Base-by-base conservation (phyloP, 179 eudicot genomes). In the Monotropa hypopitys region DNA sequence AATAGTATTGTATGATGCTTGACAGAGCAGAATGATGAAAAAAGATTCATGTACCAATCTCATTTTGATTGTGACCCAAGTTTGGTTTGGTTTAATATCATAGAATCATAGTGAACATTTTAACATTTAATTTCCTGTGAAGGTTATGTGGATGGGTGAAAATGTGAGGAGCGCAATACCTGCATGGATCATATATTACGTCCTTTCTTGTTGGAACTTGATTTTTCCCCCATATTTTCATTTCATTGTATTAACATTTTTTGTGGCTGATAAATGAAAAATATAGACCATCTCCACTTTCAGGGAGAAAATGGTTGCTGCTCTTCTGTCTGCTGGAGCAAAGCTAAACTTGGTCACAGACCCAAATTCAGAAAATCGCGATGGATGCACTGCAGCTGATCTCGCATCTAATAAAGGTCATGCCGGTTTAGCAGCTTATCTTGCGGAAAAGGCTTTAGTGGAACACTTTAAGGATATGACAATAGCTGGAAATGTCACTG, bases 301-400 rank as follows among this genome's bases (percentile, higher is more conserved):
- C 91, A 94, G 97, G 90, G 93, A 89, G 83, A 86, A 88, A 79
- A 94, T 91, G 97, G 97, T 93, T 75, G 99, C 91, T 73, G 84
- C 88, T 77, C 99, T 95, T 87, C 88, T 93, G 35, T 93, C 99
- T 78, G 95, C 92, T 70, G 97, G 95, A 18, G 97, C 99, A 78
- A 95, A 93, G 85, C 85, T 97, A 66, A 88, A 89, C 83, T 87
- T 91, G 83, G 97, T 92, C 35, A 88, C 99, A 11, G 98, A 95
- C 78, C 97, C 99, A 66, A 93, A 86, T 73, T 53, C 97, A 72
- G 89, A 87, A 75, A 88, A 87, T 74, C 97, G 95, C 30, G 86
- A 86, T 81, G 99, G 98, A 77, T 83, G 81, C 82, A 89, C 88
- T 73, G 91, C 95, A 74, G 95, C 95, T 54, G 97, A 95, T 82